These are phyloP conservation scores for Ceratocystis cubensis DNA, from an alignment of 2,329 filamentous ascomycete species.

Conservation along the genomic window DNA sequence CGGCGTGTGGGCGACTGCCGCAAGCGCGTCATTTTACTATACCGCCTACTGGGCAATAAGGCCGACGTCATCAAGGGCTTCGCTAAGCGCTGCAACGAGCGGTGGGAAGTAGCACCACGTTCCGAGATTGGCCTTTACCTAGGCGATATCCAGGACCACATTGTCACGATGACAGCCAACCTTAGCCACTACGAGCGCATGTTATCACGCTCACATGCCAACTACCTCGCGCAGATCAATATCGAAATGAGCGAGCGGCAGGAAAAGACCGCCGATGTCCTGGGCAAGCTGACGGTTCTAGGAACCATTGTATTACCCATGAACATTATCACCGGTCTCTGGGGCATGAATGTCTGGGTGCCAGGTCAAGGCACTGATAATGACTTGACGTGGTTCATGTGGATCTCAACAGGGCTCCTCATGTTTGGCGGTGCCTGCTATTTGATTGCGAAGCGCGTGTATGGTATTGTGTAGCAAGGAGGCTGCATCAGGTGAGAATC, in stretches of 20 bases:
- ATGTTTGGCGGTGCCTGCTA: constrained; percentile 71
- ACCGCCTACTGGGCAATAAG: constrained; percentile 87
- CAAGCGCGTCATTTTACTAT: constrained; percentile 95
- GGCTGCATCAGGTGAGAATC: background rate
- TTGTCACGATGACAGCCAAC: constrained; percentile 97
- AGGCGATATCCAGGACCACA: constrained; percentile 97
- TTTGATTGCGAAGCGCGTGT: constrained; percentile 69
- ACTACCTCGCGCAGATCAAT: constrained; percentile 98
- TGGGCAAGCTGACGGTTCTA: constrained; percentile 87
- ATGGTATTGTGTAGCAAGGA: constrained; percentile 53
- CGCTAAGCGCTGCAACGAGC: constrained; percentile 93
- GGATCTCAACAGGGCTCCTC: constrained; percentile 60
- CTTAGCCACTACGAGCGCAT: constrained; percentile 92
- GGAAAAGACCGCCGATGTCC: constrained; percentile 86
- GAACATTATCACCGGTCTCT: constrained; percentile 97
- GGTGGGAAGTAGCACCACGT: constrained; percentile 89
- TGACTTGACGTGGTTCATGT: constrained; percentile 63
- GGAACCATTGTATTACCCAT: constrained; percentile 96
- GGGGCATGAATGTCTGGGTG: constrained; percentile 98
- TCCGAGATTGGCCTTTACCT: constrained; percentile 96
- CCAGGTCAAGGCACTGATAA: constrained; percentile 76
- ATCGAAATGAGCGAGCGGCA: constrained; percentile 97
- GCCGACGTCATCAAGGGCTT: constrained; percentile 99
- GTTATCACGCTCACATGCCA: constrained; percentile 78
- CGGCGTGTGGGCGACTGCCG: constrained; percentile 83